Base-by-base conservation (phyloP, 1,139 yeast species). In the Magnusiomyces tetraspermus region DNA sequence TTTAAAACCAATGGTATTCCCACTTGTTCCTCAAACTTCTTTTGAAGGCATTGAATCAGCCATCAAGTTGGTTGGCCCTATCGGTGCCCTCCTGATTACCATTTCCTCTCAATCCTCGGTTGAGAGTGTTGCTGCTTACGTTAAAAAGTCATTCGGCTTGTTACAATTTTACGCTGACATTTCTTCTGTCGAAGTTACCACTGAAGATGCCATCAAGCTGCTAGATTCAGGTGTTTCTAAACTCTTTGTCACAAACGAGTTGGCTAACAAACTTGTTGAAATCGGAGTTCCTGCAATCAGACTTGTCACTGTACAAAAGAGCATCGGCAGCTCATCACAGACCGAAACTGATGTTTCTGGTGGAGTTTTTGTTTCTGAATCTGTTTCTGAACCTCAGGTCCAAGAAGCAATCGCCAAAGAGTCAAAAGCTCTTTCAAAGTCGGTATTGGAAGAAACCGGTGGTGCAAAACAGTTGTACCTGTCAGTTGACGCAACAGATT, bases 191-290 rank as follows among this genome's bases (percentile, higher is more conserved):
- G 50, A 51, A 48, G 46, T 37, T 51, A 5, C 37, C 15, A 46
- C 38, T 22, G 83, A 82, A 54, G 69, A 71, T 38, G 64, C 78
- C 26, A 72, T 85, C 41, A 74, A 72, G 13, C 64, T 86, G 38
- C 75, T 86, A 58, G 88, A 89, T 63, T 75, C 76, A 51, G 96
- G 96, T 31, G 79, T 84, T 21, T 64, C 71, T 37, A 73, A 74
- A 19, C 64, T 86, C 1, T 71, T 85, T 58, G 77, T 79, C 30
- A 57, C 67, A 1, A 66, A 66, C 21, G 52, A 60, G 0, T 68
- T 68, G 49, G 74, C 72, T 1, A 66, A 65, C 0, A 65, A 67
- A 26, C 67, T 77, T 21, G 63, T 65, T 1, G 73, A 67, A 2
- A 69, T 77, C 8, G 86, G 85, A 8, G 78, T 87, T 54, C 90